Evolutionary conservation across 1,284 basidiomycete genomes (phyloP), one percentile per base, ranked within the genome.

Genomic region (Peniophora sp.): DNA sequence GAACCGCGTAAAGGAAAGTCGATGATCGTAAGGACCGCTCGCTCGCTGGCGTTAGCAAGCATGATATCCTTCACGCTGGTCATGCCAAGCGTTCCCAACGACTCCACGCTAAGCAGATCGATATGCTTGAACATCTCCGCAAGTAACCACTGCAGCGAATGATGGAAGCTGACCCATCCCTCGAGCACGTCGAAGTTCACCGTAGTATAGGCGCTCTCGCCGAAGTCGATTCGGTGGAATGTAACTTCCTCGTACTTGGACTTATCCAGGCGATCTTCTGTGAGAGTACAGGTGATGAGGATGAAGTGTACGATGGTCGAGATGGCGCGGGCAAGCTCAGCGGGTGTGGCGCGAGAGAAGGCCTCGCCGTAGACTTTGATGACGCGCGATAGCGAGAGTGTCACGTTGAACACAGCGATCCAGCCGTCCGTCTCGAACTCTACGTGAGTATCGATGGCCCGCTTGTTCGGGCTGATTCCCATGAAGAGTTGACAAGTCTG

Each of bases 371-470:
- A 89, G 3, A 88, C 86, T 62, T 92, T 90, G 68, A 92, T 89
- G 39, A 93, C 81, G 43, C 92, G 83, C 2, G 89, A 87, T 14
- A 97, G 70, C 23, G 92, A 93, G 6, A 94, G 79, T 5, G 92
- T 92, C 25, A 95, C 85, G 59, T 93, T 92, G 70, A 97, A 97
- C 9, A 95, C 89, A 60, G 85, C 89, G 55, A 95, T 90, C 92
- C 93, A 97, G 25, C 86, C 83, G 58, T 97, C 95, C 32, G 88
- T 86, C 68, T 97, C 95, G 67, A 91, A 97, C 65, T 97, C 93
- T 59, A 97, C 83, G 60, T 97, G 95, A 52, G 72, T 83, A 16
- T 79, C 77, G 3, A 77, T 81, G 10, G 89, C 90, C n/a, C 93
- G 79, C 57, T 85, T 83, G 65, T 92, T 92, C 0, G 92, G 85